Base-by-base conservation (phyloP, 345 rosid genomes). In the Brassica cretica region DNA sequence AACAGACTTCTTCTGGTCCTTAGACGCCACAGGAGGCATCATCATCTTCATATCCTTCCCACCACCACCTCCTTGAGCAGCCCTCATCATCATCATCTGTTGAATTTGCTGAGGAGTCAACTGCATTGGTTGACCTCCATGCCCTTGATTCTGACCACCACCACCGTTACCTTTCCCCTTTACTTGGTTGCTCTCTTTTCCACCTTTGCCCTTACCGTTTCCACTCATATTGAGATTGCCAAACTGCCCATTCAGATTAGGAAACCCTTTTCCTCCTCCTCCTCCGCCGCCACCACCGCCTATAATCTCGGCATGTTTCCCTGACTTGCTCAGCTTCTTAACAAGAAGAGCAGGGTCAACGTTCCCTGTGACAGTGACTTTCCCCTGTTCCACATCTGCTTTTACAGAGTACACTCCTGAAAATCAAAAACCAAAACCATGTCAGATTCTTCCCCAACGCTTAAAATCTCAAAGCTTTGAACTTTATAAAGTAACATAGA, bases 271-370 rank as follows among this genome's bases (percentile, higher is more conserved):
- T 11, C 86, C 89, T 27, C 82, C 88, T 27, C 82, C 88, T 7
- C 82, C 79, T 1, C 65, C 64, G 0, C 68, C 67, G 0, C 81
- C 73, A 0, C 79, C 82, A 15, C 80, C 83, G 58, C 91, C 92
- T 83, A 90, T 81, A 15, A 90, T 69, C 87, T 93, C 96, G 9
- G 97, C 99, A 70, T 89, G 92, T 77, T 93, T 96, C 32, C 99
- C 99, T 8, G 94, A 84, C 73, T 93, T 93, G 80, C 79, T 85
- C 7, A 96, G 93, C 85, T 93, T 91, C 86, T 81, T 88, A 39
- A 96, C 82, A 0, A 96, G 91, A 30, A 81, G 63, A 8, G 78
- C 80, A 11, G 96, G 97, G 82, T 90, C 93, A 16, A 90, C 90
- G 81, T 93, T 85, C n/a, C 99, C 99, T 5, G 87, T 83, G 35